A percentile compares a stretch with the other conserved stretches of the same genome.
Conservation (phyloP, 2,329 filamentous ascomycete genomes). For the Epichloe festucae region DNA sequence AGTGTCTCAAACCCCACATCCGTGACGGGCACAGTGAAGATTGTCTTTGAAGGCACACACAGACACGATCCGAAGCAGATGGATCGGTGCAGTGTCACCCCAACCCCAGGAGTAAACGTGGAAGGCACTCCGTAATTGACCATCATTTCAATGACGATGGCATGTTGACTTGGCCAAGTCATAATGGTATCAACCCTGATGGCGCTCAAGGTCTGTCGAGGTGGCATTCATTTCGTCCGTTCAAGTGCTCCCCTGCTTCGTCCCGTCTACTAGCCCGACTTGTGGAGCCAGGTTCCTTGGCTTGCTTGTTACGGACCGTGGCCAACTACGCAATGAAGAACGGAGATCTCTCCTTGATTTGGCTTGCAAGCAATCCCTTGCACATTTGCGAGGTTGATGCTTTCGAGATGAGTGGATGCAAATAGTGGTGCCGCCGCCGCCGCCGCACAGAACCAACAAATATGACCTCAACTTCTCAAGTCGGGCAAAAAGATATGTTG, state of each 20-base stretch:
- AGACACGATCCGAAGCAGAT: background rate
- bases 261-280: background rate
- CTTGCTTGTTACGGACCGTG: too few species aligned
- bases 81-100: background rate
- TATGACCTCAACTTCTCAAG: too few species aligned
- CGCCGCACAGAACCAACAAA: background rate
- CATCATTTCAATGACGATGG: background rate
- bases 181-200: background rate
- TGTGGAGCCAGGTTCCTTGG: background rate
- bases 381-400: background rate
- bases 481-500: background rate
- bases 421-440: background rate
- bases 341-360: background rate
- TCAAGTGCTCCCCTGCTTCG: background rate
- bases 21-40: background rate
- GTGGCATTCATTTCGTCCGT: background rate
- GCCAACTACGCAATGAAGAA: too few species aligned
- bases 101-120: constrained; percentile 3
- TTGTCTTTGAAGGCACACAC: background rate
- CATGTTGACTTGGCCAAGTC: background rate
- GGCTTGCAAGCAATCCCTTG: background rate
- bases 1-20: constrained; percentile 3
- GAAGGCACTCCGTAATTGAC: background rate
- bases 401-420: background rate
- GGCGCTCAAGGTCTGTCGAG: background rate